Conservation (phyloP, 2,329 filamentous ascomycete species). For the Magnaporthiopsis poae region DNA sequence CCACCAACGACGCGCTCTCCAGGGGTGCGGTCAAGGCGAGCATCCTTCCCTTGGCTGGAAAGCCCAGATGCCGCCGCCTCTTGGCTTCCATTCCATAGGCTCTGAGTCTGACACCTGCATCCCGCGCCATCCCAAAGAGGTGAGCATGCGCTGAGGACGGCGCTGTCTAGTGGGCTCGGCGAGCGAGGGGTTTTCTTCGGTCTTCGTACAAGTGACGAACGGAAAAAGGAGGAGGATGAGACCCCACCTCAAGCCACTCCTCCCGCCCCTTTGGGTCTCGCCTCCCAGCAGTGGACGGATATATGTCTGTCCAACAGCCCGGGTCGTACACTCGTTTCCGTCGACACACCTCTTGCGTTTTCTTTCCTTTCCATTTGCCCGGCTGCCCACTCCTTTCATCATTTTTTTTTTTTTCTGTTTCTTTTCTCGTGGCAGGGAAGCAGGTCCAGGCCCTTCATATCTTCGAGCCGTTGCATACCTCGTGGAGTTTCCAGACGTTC, state of each 20-base stretch:
- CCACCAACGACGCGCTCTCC: background rate
- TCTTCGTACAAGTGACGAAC: background rate
- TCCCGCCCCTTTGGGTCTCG: background rate
- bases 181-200: background rate
- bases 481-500: background rate
- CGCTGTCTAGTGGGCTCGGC: background rate
- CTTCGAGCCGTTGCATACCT: background rate
- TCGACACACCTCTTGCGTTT: background rate
- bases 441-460: background rate
- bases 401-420: background rate
- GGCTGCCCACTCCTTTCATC: background rate
- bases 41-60: background rate
- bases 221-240: background rate
- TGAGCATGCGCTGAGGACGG: background rate
- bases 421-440: background rate
- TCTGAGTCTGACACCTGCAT: background rate
- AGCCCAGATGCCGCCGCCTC: background rate
- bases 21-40: background rate
- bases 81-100: background rate
- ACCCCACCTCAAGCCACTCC: background rate
- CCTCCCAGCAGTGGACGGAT: background rate
- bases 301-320: background rate
- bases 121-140: background rate
- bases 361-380: background rate
- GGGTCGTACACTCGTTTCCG: background rate